phyloP scores from a whole-genome alignment of 805 yeast genomes.

The Wickerhamomyces queroliae region DNA sequence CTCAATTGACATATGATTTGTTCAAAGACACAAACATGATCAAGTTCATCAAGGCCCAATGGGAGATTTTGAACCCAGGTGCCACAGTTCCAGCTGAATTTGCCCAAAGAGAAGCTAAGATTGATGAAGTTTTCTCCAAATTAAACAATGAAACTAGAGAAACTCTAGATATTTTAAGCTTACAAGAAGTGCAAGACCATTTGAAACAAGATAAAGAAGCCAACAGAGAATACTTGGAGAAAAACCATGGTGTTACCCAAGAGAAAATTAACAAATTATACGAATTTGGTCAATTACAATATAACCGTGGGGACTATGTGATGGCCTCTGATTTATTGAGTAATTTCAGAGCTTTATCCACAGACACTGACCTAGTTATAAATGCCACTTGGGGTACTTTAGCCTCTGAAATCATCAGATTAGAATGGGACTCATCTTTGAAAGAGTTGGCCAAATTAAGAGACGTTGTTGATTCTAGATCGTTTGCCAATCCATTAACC shows the following conservation, averaged over 20 bases:
- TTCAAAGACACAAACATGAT: slow-evolving; percentile 55
- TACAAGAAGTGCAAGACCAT: slow-evolving; percentile 45
- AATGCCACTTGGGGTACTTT: slow-evolving; percentile 66
- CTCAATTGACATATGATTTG: slow-evolving; percentile 43
- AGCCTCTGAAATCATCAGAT: slow-evolving; percentile 52
- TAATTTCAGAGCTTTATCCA: slow-evolving; percentile 51
- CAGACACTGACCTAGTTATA: slow-evolving; percentile 41
- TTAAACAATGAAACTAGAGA: slow-evolving; percentile 38
- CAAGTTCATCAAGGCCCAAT: slow-evolving; percentile 41
- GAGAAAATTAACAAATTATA: slow-evolving; percentile 45
- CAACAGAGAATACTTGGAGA: slow-evolving; percentile 41
- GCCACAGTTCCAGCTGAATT: slow-evolving; percentile 36
- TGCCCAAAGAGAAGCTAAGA: slow-evolving; percentile 31
- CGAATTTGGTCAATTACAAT: slow-evolving; percentile 56
- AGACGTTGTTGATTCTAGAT: slow-evolving; percentile 52
- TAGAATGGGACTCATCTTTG: slow-evolving; percentile 46
- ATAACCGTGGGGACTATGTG: slow-evolving; percentile 56
- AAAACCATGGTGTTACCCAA: slow-evolving; percentile 39
- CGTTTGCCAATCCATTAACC: slow-evolving; percentile 44
- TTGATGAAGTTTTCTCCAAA: slow-evolving; percentile 30
- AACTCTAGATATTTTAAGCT: slow-evolving; percentile 38
- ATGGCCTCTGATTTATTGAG: slow-evolving; percentile 53
- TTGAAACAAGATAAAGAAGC: slow-evolving; percentile 51
- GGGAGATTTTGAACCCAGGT: slow-evolving; percentile 33
- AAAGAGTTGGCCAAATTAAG: slow-evolving; percentile 50